Base-by-base conservation (phyloP, 306 rosid genomes). In the Arachis hypogaea region DNA sequence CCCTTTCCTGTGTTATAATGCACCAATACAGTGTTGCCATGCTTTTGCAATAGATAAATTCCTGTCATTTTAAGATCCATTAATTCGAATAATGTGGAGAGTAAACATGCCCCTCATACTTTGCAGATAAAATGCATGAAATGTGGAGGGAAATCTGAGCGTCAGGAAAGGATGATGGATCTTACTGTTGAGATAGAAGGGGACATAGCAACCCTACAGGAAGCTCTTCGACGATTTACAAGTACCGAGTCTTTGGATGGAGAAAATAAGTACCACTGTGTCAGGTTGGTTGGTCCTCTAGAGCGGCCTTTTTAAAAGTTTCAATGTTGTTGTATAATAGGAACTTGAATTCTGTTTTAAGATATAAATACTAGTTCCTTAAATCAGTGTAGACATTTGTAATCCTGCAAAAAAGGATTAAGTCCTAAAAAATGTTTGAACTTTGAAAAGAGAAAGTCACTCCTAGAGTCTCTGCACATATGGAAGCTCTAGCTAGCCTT, bases 91-190 rank as follows among this genome's bases (percentile, higher is more conserved):
- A 68, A 59, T 56, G 63, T 60, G 73, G 76, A 54, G 71, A 55
- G 62, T 57, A 49, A 54, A 11, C 75, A 69, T 70, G 33, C 59
- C 46, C 68, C 73, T 63, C 18, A 73, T 80, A n/a, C 52, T 82
- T 69, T 61, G 68, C 92, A 94, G 97, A 94, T 94, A 77, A 88
- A 92, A 79, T 94, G 97, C 84, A 82, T 87, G 72, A 94, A 83
- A 85, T 94, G 99, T 86, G 85, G 86, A 56, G 90, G 89, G 66
- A 94, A 89, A 88, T 94, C 99, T 45, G 98, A 92, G 88, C 86
- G 89, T 78, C 97, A 87, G 45, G 99, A 94, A 84, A 87, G 92
- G 78, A 94, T 94, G 89, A 92, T 93, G 98, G 98, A 93, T 84
- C 86, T 93, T 40, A 85, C 97, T 12, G 97, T 93, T 77, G 97